These are phyloP conservation scores for Xylaria nigripes DNA, from an alignment of 495 filamentous ascomycete genomes.

Conservation along the genomic window DNA sequence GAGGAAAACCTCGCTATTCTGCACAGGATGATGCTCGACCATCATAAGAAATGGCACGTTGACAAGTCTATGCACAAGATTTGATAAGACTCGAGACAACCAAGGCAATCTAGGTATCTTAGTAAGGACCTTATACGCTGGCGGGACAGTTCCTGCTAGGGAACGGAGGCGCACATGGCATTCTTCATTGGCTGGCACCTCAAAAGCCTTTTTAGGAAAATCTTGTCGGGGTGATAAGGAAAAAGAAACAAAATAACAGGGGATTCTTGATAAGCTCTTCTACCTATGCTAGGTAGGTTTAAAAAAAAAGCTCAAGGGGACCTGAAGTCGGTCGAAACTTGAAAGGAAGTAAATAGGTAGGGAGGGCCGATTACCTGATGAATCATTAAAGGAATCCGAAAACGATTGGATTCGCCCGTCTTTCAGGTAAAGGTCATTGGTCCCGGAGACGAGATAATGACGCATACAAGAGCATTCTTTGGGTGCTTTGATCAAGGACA, in stretches of 20 bases:
- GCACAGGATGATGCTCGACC: conserved; percentile 40
- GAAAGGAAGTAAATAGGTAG: conserved; percentile 7
- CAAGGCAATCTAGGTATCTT: background rate
- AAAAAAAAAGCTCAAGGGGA: conserved; percentile 9
- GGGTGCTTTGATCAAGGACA: background rate
- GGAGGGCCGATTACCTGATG: conserved; percentile 24
- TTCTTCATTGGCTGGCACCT: background rate
- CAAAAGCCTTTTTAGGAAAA: background rate
- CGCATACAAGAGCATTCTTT: background rate
- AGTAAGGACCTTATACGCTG: conserved; percentile 2
- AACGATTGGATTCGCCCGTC: conserved; percentile 11
- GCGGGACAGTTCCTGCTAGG: background rate
- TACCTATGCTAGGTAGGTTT: background rate
- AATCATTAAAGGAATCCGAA: conserved; percentile 18
- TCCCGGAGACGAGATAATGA: background rate
- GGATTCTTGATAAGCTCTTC: conserved; percentile 5
- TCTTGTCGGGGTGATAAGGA: background rate
- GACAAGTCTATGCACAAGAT: background rate
- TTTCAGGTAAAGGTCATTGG: background rate
- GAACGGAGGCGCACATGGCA: conserved; percentile 2
- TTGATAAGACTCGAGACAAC: background rate
- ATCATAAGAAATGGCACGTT: conserved; percentile 20
- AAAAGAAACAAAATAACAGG: too few relatives aligned
- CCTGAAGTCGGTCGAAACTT: conserved; percentile 14
- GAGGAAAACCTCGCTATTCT: conserved; percentile 50